Evolutionary conservation across 148 eudicot species (phyloP).

Genomic region (Bassia scoparia): DNA sequence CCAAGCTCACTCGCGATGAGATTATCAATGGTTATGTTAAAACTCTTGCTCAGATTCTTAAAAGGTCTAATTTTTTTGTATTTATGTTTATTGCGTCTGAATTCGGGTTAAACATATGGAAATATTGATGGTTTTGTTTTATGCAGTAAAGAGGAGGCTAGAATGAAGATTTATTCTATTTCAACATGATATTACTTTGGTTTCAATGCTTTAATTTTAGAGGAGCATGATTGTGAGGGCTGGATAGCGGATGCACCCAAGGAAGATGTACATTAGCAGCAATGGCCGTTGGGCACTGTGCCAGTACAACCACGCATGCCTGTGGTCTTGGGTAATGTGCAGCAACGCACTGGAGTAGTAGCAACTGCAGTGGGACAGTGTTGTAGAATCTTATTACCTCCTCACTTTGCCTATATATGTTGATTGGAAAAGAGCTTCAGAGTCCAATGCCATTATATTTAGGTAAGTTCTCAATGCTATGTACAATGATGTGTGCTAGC

Average conservation of each 20-base stretch:
- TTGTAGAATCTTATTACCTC: too few relatives aligned
- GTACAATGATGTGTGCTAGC: not conserved
- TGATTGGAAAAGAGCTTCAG: conserved; percentile 90
- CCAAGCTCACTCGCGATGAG: conserved; percentile 25
- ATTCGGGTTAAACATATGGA: not conserved
- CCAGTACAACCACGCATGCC: too few relatives aligned
- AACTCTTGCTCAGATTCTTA: conserved; percentile 20
- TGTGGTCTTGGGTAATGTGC: too few relatives aligned
- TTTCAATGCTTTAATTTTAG: conserved; percentile 49
- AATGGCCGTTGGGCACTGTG: too few relatives aligned
- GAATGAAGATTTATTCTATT: conserved; percentile 64
- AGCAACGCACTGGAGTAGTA: too few relatives aligned
- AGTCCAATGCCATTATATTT: conserved; percentile 82
- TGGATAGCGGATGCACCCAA: too few relatives aligned
- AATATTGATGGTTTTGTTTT: not conserved
- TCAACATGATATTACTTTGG: conserved; percentile 67
- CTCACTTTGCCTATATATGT: conserved; percentile 86
- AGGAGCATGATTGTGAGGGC: too few relatives aligned
- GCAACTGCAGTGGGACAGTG: too few relatives aligned
- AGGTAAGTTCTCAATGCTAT: conserved; percentile 40
- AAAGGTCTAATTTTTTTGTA: not conserved
- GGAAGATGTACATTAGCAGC: too few relatives aligned
- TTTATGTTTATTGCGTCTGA: not conserved
- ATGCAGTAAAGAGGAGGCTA: conserved; percentile 60
- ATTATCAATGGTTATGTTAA: conserved; percentile 23